Percentiles rank a stretch among this genome's conserved stretches.
Conservation (phyloP, 2,329 filamentous ascomycete genomes). For the Chaetomiaceae sp. region DNA sequence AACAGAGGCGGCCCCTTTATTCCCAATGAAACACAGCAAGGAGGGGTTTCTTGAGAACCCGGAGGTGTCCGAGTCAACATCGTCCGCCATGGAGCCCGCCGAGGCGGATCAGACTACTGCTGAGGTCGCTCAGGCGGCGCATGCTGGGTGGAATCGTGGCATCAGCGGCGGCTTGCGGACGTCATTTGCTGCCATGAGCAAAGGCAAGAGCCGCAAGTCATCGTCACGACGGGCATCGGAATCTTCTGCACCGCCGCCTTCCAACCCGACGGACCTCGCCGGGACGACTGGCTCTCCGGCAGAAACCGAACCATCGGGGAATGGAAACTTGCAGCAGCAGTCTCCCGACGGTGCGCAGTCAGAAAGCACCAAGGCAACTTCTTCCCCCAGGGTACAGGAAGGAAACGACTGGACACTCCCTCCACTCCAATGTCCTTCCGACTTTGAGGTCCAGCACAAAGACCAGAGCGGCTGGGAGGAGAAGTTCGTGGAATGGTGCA, state of each 20-base stretch:
- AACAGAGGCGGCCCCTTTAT: too few relatives aligned
- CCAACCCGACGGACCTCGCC: not conserved
- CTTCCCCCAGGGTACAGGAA: not conserved
- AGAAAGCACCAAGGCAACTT: slow-evolving; percentile 1
- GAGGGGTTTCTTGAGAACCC: too few relatives aligned
- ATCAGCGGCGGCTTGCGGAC: slow-evolving; percentile 24
- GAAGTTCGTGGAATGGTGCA: slow-evolving; percentile 18
- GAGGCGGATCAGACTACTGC: not conserved
- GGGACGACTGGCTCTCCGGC: not conserved
- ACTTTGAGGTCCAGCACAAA: slow-evolving; percentile 10
- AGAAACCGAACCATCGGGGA: not conserved
- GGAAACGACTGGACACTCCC: slow-evolving; percentile 5
- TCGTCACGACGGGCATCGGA: not conserved
- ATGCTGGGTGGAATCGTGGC: slow-evolving; percentile 26
- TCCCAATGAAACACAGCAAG: too few relatives aligned
- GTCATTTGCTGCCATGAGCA: slow-evolving; percentile 21
- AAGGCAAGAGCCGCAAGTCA: slow-evolving; percentile 4
- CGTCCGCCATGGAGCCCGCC: not conserved
- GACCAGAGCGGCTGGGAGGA: slow-evolving; percentile 15
- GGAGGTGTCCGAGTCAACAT: not conserved
- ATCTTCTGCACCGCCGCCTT: not conserved
- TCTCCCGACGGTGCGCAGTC: not conserved
- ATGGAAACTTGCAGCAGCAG: not conserved
- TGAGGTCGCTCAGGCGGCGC: slow-evolving; percentile 1
- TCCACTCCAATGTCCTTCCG: not conserved